Conservation (phyloP, 2,329 filamentous ascomycete species). For the Coniella vitis region DNA sequence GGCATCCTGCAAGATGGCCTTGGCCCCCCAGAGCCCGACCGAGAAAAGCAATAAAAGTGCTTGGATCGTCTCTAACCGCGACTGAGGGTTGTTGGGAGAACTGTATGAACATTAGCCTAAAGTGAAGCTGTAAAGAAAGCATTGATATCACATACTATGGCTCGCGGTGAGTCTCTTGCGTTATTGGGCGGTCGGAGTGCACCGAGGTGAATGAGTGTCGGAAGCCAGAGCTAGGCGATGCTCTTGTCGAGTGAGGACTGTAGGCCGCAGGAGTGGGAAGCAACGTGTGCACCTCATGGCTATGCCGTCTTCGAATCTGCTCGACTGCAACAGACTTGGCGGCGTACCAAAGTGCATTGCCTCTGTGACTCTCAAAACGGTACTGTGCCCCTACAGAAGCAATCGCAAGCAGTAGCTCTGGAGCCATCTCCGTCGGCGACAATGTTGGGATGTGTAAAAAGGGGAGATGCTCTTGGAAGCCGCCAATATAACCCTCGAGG, state of each 20-base stretch:
- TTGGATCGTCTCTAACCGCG: constrained; percentile 58
- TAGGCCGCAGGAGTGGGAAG: constrained; percentile 52
- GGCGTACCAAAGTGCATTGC: constrained; percentile 55
- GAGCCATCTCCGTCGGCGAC: constrained; percentile 54
- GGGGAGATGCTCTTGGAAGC: constrained; percentile 54
- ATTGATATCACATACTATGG: constrained; percentile 43
- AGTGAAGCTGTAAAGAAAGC: background rate
- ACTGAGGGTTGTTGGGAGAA: constrained; percentile 52
- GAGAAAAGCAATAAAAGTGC: constrained; percentile 55
- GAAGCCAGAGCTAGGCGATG: constrained; percentile 50
- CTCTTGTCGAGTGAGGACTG: constrained; percentile 52
- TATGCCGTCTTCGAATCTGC: constrained; percentile 51
- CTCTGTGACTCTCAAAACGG: constrained; percentile 52
- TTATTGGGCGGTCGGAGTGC: constrained; percentile 49
- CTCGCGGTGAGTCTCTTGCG: constrained; percentile 52
- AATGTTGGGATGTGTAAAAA: constrained; percentile 65
- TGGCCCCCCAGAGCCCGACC: constrained; percentile 54
- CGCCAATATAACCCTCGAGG: constrained; percentile 62
- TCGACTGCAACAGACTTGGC: constrained; percentile 51
- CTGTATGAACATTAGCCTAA: constrained; percentile 27
- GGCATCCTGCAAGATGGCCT: constrained; percentile 53
- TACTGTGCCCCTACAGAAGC: constrained; percentile 63
- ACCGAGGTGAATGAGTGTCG: constrained; percentile 53
- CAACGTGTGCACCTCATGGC: constrained; percentile 49
- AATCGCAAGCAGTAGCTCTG: constrained; percentile 61